phyloP scores from a whole-genome alignment of 1,284 basidiomycete species.

The Austropuccinia psidii region DNA sequence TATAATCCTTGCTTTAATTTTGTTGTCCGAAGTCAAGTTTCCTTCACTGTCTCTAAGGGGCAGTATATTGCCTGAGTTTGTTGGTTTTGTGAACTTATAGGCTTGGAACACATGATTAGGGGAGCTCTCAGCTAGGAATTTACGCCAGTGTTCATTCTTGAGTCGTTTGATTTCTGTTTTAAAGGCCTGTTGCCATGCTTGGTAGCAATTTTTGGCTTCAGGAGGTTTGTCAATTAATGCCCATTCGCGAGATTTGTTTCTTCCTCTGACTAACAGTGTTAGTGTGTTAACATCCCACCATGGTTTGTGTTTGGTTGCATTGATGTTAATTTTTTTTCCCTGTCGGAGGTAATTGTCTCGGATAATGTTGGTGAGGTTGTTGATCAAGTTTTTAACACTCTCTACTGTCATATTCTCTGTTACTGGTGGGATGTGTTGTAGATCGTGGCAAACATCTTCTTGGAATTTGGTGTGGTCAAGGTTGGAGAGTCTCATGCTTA shows the following conservation, averaged over 20 bases:
- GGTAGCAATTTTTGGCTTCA: not conserved
- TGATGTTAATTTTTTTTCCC: not conserved
- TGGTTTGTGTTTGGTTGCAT: not conserved
- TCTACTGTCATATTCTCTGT: not conserved
- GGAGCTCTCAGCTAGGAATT: not conserved
- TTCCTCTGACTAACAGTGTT: not conserved
- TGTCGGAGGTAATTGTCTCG: not conserved
- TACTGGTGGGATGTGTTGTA: too few relatives aligned
- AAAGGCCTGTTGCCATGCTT: not conserved
- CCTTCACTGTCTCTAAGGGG: not conserved
- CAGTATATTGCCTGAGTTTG: not conserved
- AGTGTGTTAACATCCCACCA: constrained; percentile 10
- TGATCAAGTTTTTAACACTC: not conserved
- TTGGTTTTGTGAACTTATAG: constrained; percentile 16
- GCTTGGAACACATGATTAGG: not conserved
- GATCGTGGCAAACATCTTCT: not conserved
- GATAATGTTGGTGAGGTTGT: not conserved
- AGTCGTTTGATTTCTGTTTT: not conserved
- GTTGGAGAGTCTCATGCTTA: not conserved
- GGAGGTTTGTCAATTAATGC: not conserved
- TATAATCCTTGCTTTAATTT: not conserved
- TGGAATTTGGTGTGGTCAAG: not conserved
- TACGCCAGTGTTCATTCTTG: constrained; percentile 14
- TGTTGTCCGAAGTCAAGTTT: too few relatives aligned
- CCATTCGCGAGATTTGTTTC: not conserved